Evolutionary conservation across 2,329 filamentous ascomycete genomes (phyloP).

Genomic region (Beauveria sp.): DNA sequence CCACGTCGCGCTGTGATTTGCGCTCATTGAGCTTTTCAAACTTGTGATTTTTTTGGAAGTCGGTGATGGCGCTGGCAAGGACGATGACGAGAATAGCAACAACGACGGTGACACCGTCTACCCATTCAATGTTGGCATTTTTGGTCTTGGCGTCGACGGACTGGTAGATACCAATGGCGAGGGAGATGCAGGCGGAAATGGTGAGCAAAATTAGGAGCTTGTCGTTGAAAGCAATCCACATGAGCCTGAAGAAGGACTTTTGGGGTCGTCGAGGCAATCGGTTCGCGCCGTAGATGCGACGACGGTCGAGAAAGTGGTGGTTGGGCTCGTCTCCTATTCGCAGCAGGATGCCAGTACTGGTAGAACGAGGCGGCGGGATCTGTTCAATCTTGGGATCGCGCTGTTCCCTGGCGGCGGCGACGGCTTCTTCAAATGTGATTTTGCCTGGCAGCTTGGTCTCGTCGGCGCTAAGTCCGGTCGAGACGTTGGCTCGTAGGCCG

Average conservation of each 20-base stretch:
- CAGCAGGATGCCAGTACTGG: constrained; percentile 21
- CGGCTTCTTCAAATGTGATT: constrained; percentile 43
- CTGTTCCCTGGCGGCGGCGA: constrained; percentile 27
- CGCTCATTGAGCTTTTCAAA: constrained; percentile 76
- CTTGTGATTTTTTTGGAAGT: constrained; percentile 75
- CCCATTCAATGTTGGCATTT: constrained; percentile 62
- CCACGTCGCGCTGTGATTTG: constrained; percentile 68
- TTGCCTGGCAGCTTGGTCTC: constrained; percentile 38
- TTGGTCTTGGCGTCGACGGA: constrained; percentile 48
- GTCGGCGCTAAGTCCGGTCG: constrained; percentile 41
- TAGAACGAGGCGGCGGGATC: constrained; percentile 14
- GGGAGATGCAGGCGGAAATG: constrained; percentile 63
- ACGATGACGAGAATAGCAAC: constrained; percentile 71
- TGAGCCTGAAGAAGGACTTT: constrained; percentile 59
- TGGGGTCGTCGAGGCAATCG: constrained; percentile 48
- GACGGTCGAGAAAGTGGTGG: constrained; percentile 45
- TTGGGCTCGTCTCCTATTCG: constrained; percentile 21
- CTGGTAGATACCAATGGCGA: constrained; percentile 69
- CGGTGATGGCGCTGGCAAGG: constrained; percentile 68
- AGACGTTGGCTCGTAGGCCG: constrained; percentile 41
- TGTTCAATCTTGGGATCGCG: constrained; percentile 19
- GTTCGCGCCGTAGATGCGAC: constrained; percentile 62
- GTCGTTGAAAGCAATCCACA: constrained; percentile 76
- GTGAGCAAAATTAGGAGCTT: constrained; percentile 69
- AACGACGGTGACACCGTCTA: constrained; percentile 74